Evolutionary conservation across 257 asterid genomes (phyloP).

Genomic region (Gentiana macrophylla): DNA sequence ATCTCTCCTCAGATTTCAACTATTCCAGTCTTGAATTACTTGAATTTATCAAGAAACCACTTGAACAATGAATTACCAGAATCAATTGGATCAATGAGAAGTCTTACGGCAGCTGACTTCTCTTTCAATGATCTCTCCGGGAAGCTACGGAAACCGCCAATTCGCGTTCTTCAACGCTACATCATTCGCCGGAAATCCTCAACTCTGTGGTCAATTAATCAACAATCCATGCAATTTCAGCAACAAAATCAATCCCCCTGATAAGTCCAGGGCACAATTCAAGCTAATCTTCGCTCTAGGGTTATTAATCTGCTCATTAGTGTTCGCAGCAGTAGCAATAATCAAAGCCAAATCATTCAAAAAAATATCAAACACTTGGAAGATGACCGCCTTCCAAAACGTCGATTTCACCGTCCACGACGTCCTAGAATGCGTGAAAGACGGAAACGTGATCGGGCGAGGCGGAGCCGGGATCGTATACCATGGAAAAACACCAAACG

Average conservation of each 20-base stretch:
- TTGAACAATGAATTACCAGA: constrained; percentile 50
- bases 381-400: constrained; percentile 79
- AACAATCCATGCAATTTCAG: constrained; percentile 57
- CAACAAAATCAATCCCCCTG: constrained; percentile 8
- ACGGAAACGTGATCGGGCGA: constrained; percentile 82
- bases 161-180: constrained; percentile 68
- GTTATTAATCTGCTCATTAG: constrained; percentile 50
- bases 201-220: constrained; percentile 57
- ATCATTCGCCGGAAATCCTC: constrained; percentile 69
- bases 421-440: constrained; percentile 75
- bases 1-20: constrained; percentile 56
- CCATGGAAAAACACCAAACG: constrained; percentile 66
- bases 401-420: constrained; percentile 61
- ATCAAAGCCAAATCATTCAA: constrained; percentile 72
- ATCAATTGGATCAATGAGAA: constrained; percentile 55
- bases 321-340: constrained; percentile 63
- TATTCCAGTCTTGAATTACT: constrained; percentile 56
- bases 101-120: constrained; percentile 89
- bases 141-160: constrained; percentile 63
- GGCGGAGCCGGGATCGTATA: constrained; percentile 95
- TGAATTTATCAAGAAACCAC: constrained; percentile 77
- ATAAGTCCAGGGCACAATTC: constrained; percentile 41
- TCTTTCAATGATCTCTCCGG: constrained; percentile 84
- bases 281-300: constrained; percentile 78
- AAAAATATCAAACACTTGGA: constrained; percentile 45